Evolutionary conservation across 495 filamentous ascomycete species (phyloP), one percentile per base, ranked within the genome.

Genomic region (Neurospora sp.): DNA sequence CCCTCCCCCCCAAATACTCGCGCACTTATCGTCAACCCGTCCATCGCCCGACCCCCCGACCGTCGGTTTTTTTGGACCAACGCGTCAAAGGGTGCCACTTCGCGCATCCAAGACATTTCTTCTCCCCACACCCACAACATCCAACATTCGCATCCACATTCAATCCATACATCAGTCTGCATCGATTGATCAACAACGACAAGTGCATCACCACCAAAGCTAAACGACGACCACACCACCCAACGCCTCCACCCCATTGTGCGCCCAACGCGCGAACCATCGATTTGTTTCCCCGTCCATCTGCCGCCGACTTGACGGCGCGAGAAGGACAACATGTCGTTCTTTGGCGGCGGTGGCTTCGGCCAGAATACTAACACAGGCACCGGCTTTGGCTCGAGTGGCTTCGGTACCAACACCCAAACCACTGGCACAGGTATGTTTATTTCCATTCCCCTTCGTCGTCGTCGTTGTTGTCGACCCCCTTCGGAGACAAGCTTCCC

Each of bases 351-450:
- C 74, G 85, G 84, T 80, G 88, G 87, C 77, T 91, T 91, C 80
- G 90, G 90, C 78, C 84, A 87, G 77, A 77, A 77, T 69, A 88
- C 85, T 75, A 89, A 88, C 83, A 87, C 46, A 86, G 88, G 79
- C 83, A 84, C 84, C 75, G 87, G 85, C 72, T 91, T 86, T 76
- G 81, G 80, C 70, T 72, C 83, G 73, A 83, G 85, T 62, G 85
- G 85, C 27, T 86, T 91, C 79, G 88, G 89, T 72, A 74, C 85
- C 20, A 90, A 84, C 79, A 87, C 84, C 77, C 87, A 78, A 73
- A 80, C 82, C 44, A 82, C 54, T 62, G 54, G 70, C 71, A 78
- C 81, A 80, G 84, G 85, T 86, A 83, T 72, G 83, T 86, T 70
- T 18, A 46, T 41, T 74, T 49, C 73, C 46, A 69, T 75, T 60